These are phyloP conservation scores for Saccharum spontaneum DNA, from an alignment of 176 grass and related monocot genomes.

Conservation along the genomic window DNA sequence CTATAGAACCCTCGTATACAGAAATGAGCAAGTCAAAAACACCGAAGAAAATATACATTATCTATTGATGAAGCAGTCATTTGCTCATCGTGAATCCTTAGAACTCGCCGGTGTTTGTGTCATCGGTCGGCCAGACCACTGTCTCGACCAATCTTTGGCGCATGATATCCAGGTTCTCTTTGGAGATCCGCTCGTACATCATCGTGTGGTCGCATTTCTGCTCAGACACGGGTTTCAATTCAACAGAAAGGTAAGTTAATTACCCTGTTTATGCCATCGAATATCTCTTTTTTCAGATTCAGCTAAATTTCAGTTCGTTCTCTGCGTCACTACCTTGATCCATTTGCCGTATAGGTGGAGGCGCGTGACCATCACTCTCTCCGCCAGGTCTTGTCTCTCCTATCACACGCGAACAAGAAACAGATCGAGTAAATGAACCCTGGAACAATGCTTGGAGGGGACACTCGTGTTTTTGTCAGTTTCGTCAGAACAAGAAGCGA, in stretches of 20 bases:
- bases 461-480: background rate
- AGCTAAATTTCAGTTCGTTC: background rate
- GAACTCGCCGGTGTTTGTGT: conserved; percentile 44
- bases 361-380: conserved; percentile 93
- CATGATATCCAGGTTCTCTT: conserved; percentile 89
- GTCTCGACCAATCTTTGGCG: conserved; percentile 78
- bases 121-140: conserved; percentile 76
- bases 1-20: conserved; percentile 12
- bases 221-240: background rate
- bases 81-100: conserved; percentile 37
- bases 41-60: background rate
- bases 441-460: background rate
- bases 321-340: conserved; percentile 63
- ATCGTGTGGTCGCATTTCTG: conserved; percentile 92
- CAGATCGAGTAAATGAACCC: background rate
- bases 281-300: background rate
- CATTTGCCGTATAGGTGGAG: conserved; percentile 91
- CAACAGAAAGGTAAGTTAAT: background rate
- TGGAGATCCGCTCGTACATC: conserved; percentile 86
- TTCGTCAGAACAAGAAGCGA: background rate
- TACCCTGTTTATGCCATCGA: background rate
- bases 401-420: background rate
- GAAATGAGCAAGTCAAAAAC: background rate
- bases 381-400: conserved; percentile 86
- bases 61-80: conserved; percentile 17